Evolutionary conservation across 306 rosid genomes (phyloP).

Genomic region (Sphenostylis stenocarpa): DNA sequence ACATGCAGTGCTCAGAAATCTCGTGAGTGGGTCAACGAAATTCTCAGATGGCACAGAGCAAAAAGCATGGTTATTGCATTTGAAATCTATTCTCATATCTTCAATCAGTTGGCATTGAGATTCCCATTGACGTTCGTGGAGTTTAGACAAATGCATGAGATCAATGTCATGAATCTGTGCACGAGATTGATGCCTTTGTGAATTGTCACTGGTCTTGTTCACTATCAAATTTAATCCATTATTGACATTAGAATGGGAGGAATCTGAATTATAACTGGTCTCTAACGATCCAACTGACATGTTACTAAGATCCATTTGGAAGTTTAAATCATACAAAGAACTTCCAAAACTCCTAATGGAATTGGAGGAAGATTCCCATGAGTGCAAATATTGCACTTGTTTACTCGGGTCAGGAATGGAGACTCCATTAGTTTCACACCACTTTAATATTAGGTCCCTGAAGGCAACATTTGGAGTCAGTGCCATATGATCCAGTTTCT

Average conservation of each 20-base stretch:
- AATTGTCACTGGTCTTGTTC: slow-evolving; percentile 44
- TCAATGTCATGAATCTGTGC: slow-evolving; percentile 33
- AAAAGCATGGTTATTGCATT: slow-evolving; percentile 40
- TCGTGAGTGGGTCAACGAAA: slow-evolving; percentile 56
- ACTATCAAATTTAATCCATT: slow-evolving; percentile 38
- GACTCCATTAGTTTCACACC: slow-evolving; percentile 61
- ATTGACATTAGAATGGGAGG: slow-evolving; percentile 37
- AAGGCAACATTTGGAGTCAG: slow-evolving; percentile 67
- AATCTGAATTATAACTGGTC: slow-evolving; percentile 55
- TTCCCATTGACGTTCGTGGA: slow-evolving; percentile 65
- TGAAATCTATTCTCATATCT: slow-evolving; percentile 47
- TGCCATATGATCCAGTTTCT: slow-evolving; percentile 42
- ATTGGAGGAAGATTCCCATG: slow-evolving; percentile 63
- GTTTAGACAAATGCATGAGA: slow-evolving; percentile 46
- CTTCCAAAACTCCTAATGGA: slow-evolving; percentile 85
- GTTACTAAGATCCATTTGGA: slow-evolving; percentile 68
- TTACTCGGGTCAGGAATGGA: slow-evolving; percentile 53
- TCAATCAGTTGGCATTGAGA: slow-evolving; percentile 59
- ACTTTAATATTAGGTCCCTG: slow-evolving; percentile 68
- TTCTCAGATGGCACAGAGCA: slow-evolving; percentile 45
- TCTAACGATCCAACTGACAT: slow-evolving; percentile 75
- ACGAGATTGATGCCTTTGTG: slow-evolving; percentile 38
- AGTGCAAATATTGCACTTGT: slow-evolving; percentile 38
- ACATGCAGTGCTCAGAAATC: slow-evolving; percentile 61
- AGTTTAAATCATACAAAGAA: slow-evolving; percentile 71